A percentile compares a stretch with the other conserved stretches of the same genome.
Evolutionary conservation across 257 asterid genomes (phyloP).

Genomic region (Solanum ahanhuiri): DNA sequence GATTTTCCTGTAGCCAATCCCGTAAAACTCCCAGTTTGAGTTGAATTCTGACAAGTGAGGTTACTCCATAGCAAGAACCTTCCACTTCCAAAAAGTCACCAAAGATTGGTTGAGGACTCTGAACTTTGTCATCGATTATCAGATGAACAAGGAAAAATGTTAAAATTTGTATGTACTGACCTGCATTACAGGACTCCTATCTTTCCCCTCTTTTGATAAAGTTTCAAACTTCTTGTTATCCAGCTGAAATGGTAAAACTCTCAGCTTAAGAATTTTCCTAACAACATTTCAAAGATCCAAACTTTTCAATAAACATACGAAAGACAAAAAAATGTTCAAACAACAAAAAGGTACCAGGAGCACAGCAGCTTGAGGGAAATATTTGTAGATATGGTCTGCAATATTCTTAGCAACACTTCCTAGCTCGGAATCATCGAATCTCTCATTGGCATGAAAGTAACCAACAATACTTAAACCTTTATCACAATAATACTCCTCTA

Average conservation of each 20-base stretch:
- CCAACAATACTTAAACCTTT: slow-evolving; percentile 81
- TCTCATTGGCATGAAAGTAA: slow-evolving; percentile 89
- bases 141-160: not conserved
- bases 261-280: not conserved
- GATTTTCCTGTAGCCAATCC: not conserved
- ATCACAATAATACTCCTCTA: slow-evolving; percentile 68
- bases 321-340: not conserved
- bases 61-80: not conserved
- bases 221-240: slow-evolving; percentile 58
- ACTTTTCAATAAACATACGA: not conserved
- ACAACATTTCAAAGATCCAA: slow-evolving; percentile 6
- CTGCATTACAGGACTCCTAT: slow-evolving; percentile 63
- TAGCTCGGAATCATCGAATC: slow-evolving; percentile 71
- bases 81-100: not conserved
- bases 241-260: slow-evolving; percentile 22
- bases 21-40: not conserved
- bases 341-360: slow-evolving; percentile 50
- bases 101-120: not conserved
- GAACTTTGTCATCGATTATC: not conserved
- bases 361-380: slow-evolving; percentile 75
- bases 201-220: slow-evolving; percentile 38
- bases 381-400: slow-evolving; percentile 73
- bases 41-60: not conserved
- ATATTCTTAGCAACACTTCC: slow-evolving; percentile 67
- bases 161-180: slow-evolving; percentile 16